Percentiles rank a stretch among this genome's conserved stretches.
Evolutionary conservation across 2,329 filamentous ascomycete genomes (phyloP).

Genomic region (Cladosporium phlei): DNA sequence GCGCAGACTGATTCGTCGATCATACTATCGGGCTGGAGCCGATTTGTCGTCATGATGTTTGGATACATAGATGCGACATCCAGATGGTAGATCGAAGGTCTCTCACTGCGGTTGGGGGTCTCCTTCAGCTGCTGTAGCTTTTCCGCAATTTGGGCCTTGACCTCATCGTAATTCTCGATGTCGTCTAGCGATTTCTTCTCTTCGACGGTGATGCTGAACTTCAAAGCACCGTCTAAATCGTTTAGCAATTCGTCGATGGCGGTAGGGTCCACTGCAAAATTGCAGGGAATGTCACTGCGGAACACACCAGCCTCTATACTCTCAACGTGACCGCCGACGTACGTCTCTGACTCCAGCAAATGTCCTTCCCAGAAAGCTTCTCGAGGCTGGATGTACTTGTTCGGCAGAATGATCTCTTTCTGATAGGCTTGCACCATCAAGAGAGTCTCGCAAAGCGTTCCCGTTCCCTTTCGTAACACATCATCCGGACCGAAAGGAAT

Average conservation of each 20-base stretch:
- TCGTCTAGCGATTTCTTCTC: constrained; percentile 51
- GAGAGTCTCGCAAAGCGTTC: constrained; percentile 98
- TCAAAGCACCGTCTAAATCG: constrained; percentile 83
- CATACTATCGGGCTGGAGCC: constrained; percentile 97
- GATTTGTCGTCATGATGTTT: constrained; percentile 99
- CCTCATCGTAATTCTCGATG: constrained; percentile 49
- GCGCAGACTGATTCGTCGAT: constrained; percentile 94
- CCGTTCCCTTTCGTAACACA: constrained; percentile 88
- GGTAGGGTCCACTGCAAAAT: constrained; percentile 82
- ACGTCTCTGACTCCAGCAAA: constrained; percentile 92
- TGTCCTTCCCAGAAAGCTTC: constrained; percentile 97
- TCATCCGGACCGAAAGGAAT: constrained; percentile 90
- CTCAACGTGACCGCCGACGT: constrained; percentile 96
- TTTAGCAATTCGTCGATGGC: constrained; percentile 84
- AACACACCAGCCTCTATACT: constrained; percentile 99
- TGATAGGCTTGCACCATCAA: constrained; percentile 98
- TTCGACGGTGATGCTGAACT: constrained; percentile 63
- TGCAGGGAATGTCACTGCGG: constrained; percentile 87
- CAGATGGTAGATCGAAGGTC: constrained; percentile 92
- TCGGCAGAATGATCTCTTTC: constrained; percentile 85
- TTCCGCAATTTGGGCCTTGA: constrained; percentile 75
- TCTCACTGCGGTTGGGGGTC: constrained; percentile 77
- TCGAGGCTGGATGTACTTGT: constrained; percentile 87
- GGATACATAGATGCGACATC: constrained; percentile 99
- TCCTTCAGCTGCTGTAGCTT: constrained; percentile 68